Evolutionary conservation across 2,329 filamentous ascomycete species (phyloP).

Genomic region (Fusarium praegraminearum): DNA sequence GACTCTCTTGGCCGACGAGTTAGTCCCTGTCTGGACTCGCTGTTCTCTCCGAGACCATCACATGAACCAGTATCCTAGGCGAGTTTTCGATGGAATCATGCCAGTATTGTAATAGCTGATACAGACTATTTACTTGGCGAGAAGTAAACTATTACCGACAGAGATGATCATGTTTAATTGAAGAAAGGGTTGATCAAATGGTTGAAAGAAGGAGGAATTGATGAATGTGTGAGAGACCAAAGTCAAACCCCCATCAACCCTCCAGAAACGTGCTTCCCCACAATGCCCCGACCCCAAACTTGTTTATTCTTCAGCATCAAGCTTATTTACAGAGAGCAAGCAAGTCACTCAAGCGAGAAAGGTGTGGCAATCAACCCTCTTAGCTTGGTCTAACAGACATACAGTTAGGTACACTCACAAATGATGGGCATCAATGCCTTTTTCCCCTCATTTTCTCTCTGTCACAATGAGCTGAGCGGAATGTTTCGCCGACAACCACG

Average conservation of each 20-base stretch:
- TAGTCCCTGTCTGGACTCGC: constrained; percentile 4
- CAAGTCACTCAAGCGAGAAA: background rate
- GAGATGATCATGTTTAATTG: background rate
- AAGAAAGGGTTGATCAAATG: fast-evolving
- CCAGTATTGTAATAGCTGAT: background rate
- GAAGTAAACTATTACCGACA: background rate
- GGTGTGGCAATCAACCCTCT: background rate
- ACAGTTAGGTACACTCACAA: background rate
- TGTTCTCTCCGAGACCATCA: constrained; percentile 8
- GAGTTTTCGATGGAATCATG: background rate
- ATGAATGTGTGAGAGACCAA: background rate
- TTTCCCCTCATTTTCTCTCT: background rate
- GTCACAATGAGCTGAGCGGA: background rate
- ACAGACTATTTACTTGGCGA: background rate
- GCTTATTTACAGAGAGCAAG: constrained; percentile 16
- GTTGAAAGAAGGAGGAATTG: background rate
- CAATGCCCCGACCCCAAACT: constrained; percentile 26
- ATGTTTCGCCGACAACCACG: background rate
- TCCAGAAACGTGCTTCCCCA: constrained; percentile 8
- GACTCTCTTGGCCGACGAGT: constrained; percentile 18
- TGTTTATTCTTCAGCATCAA: constrained; percentile 17
- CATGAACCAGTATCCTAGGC: constrained; percentile 3
- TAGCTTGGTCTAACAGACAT: constrained; percentile 11
- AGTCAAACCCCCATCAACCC: constrained; percentile 8
- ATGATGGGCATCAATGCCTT: background rate